Base-by-base conservation (phyloP, 2,329 filamentous ascomycete genomes). In the Verticillium klebahnii region DNA sequence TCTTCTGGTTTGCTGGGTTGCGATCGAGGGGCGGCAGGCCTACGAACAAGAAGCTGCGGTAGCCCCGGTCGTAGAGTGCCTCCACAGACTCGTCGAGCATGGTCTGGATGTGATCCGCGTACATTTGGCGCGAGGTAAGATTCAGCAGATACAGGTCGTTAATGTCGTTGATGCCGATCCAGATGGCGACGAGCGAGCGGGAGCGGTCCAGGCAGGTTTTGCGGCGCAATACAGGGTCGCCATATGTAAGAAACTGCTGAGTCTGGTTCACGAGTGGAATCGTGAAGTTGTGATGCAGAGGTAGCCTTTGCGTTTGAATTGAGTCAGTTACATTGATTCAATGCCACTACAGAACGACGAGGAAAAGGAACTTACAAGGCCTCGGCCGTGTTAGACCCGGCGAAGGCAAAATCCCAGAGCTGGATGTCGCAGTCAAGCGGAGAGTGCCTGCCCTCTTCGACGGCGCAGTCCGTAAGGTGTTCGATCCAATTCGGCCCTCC, bases 161-260 rank as follows among this genome's bases (percentile, higher is more conserved):
- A 63, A 86, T 82, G 61, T 86, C 83, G 67, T 86, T 86, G 62
- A 85, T 76, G 1, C 81, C 84, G 56, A 85, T 86, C 78, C 80
- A 86, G 40, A 84, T 69, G 2, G 78, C 78, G 0, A 84, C 75
- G 1, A 85, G 71, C 1, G 79, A 75, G 19, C 75, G 70, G 4
- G 71, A 65, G 17, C 75, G 70, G 11, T 77, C 67, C 19, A 76
- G 57, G 9, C 61, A 66, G 7, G 40, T 63, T 15, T 63, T 62
- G 29, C 67, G 62, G 25, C 67, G 62, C 3, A 82, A 72, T 12
- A 75, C 75, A 0, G 74, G 74, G 57, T 80, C 71, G 9, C 72
- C 82, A 63, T 82, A 82, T 1, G 67, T 66, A 3, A 74, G 67
- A 68, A 80, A 85, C 63, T 84, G 80, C 8, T 72, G 67, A 5